Percentiles rank a stretch among this genome's conserved stretches.
phyloP scores from a whole-genome alignment of 805 yeast species.

The Ogataea saltuana region DNA sequence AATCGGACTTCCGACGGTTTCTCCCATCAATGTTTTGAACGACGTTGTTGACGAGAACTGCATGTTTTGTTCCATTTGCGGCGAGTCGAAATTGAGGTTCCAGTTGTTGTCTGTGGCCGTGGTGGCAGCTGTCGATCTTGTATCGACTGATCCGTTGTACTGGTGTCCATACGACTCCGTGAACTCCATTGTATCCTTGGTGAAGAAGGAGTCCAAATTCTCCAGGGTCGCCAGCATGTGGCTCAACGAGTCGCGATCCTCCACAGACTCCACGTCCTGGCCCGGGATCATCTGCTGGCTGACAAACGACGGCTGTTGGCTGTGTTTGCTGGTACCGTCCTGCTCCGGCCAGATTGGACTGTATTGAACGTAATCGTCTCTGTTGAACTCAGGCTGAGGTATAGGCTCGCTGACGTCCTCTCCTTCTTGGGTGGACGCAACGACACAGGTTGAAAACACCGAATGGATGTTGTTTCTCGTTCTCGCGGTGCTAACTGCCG shows the following conservation, averaged over 20 bases:
- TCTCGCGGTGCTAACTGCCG: constrained; percentile 83
- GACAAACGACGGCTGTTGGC: constrained; percentile 36
- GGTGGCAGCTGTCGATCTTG: constrained; percentile 50
- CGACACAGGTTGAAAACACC: constrained; percentile 82
- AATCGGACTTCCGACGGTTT: constrained; percentile 13
- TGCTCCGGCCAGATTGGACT: constrained; percentile 32
- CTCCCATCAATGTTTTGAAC: constrained; percentile 74
- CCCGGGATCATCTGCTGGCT: constrained; percentile 20
- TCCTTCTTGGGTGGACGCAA: constrained; percentile 41
- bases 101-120: constrained; percentile 25
- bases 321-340: constrained; percentile 23
- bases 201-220: constrained; percentile 84
- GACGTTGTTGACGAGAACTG: constrained; percentile 60
- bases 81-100: constrained; percentile 33
- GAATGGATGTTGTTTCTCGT: constrained; percentile 94
- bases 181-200: constrained; percentile 49
- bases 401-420: constrained; percentile 37
- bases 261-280: constrained; percentile 50
- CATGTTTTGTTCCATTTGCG: constrained; percentile 28
- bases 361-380: constrained; percentile 53
- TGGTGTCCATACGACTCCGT: constrained; percentile 38
- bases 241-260: constrained; percentile 71
- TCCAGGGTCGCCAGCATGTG: constrained; percentile 93
- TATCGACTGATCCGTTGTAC: constrained; percentile 61
- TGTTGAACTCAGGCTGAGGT: constrained; percentile 44